Evolutionary conservation across 2,329 filamentous ascomycete genomes (phyloP), one percentile per base, ranked within the genome.

Genomic region (Exophiala xenobiotica): DNA sequence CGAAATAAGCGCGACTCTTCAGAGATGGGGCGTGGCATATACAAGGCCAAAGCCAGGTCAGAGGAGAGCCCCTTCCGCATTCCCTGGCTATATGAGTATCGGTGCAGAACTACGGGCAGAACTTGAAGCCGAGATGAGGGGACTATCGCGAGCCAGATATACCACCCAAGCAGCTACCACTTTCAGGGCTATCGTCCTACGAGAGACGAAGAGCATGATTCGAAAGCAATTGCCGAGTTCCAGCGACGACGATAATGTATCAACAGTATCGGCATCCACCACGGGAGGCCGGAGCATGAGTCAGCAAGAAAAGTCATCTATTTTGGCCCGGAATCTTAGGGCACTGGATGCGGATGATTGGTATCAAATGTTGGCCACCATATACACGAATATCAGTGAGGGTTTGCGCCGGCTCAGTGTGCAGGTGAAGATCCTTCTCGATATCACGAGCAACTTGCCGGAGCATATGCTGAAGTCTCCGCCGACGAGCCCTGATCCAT

Each of bases 361-460:
- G 0, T 92, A 97, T 68, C 81, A 85, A 5, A 80, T 97, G 61
- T 79, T 97, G 11, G 76, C 83, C 23, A 88, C 83, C 51, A 87
- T 95, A 12, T 99, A 97, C 64, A 86, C 90, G 14, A 84, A 87
- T 26, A 86, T 96, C 6, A 87, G 92, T 3, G 93, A 99, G 72
- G 88, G 88, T 3, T 68, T 99, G 41, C 80, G 93, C 50, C 81
- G 93, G 63, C 74, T 96, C 6, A 90, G 89, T 14, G 91, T 90
- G 0, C 92, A 97, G 67, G 87, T 93, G 49, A 99, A 99, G 68
- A 85, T 97, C 7, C 72, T 99, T n/a, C 77, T 99, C 7, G 93
- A 99, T 68, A 88, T 96, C 16, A 93, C 91, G 1, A 96, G 90
- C 66, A 70, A 70, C n/a, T 58, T 74, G 11, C 72, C 74, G 2